Evolutionary conservation across 352 stramenopile species (phyloP).

Genomic region (Globisporangium parvum): DNA sequence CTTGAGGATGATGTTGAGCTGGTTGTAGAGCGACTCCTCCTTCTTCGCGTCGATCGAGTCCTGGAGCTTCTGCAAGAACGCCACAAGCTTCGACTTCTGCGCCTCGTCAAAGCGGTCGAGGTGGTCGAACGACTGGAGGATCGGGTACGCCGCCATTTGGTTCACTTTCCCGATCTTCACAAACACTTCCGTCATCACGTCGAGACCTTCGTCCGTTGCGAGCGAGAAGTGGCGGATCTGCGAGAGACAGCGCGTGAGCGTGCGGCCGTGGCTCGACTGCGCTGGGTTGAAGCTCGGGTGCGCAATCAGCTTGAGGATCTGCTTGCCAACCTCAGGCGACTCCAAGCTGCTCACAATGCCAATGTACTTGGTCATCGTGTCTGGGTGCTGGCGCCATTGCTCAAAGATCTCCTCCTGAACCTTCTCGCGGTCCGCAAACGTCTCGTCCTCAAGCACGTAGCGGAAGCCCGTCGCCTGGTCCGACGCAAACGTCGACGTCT

Average conservation of each 20-base stretch:
- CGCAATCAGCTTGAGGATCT: slow-evolving; percentile 61
- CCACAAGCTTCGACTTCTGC: slow-evolving; percentile 48
- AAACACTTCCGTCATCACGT: slow-evolving; percentile 69
- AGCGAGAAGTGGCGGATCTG: slow-evolving; percentile 75
- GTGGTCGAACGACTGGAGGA: slow-evolving; percentile 79
- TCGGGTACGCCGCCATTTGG: slow-evolving; percentile 78
- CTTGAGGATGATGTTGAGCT: slow-evolving; percentile 82
- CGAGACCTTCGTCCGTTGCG: slow-evolving; percentile 65
- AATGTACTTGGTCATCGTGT: slow-evolving; percentile 82
- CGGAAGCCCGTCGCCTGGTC: slow-evolving; percentile 59
- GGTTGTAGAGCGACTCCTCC: slow-evolving; percentile 64
- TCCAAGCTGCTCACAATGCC: slow-evolving; percentile 60
- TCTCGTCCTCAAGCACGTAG: slow-evolving; percentile 50
- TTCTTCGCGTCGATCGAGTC: slow-evolving; percentile 47
- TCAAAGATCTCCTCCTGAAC: slow-evolving; percentile 66
- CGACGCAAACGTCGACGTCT: slow-evolving; percentile 60
- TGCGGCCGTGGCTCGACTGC: slow-evolving; percentile 68
- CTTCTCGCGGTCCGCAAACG: slow-evolving; percentile 43
- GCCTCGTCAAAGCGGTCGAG: slow-evolving; percentile 59
- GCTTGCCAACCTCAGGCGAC: slow-evolving; percentile 56
- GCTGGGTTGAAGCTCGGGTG: slow-evolving; percentile 70
- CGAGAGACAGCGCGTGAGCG: slow-evolving; percentile 52
- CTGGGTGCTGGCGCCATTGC: slow-evolving; percentile 62
- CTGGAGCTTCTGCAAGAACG: slow-evolving; percentile 61
- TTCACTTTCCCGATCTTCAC: slow-evolving; percentile 80